phyloP scores from a whole-genome alignment of 2,329 filamentous ascomycete species.

The Paracorniculantispora psalliotae region DNA sequence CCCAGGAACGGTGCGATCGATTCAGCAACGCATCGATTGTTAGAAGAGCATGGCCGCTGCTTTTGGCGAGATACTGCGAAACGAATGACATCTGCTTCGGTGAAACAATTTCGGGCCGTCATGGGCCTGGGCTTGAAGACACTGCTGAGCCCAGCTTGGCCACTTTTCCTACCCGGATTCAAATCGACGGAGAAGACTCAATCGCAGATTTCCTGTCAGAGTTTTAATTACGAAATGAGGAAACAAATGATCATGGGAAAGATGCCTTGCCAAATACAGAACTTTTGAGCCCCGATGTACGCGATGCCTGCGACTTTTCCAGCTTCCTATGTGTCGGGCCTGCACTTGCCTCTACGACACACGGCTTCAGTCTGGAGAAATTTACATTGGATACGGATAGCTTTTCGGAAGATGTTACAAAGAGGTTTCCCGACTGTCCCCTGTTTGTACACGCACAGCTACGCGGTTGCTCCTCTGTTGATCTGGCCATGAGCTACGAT shows the following conservation, averaged over 20 bases:
- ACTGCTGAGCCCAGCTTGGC: conserved; percentile 37
- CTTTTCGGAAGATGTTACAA: not conserved
- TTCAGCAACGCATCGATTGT: conserved; percentile 11
- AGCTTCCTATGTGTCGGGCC: conserved; percentile 25
- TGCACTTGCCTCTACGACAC: not conserved
- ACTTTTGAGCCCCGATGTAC: conserved; percentile 14
- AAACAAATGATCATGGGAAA: too few relatives aligned
- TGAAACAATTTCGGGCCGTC: conserved; percentile 46
- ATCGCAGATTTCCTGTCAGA: conserved; percentile 12
- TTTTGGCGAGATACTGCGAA: conserved; percentile 32
- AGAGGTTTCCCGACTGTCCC: conserved; percentile 12
- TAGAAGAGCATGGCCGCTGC: conserved; percentile 26
- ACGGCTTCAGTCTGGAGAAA: not conserved
- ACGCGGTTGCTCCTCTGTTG: not conserved
- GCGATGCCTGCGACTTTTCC: conserved; percentile 22
- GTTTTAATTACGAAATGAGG: conserved; percentile 21
- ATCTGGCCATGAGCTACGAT: conserved; percentile 8
- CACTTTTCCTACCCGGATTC: conserved; percentile 1
- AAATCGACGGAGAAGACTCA: not conserved
- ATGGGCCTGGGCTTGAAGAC: conserved; percentile 41
- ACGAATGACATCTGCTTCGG: conserved; percentile 44
- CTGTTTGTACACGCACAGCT: conserved; percentile 4
- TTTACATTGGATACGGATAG: not conserved
- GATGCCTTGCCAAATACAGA: conserved; percentile 21
- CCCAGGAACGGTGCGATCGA: not conserved